phyloP scores from a whole-genome alignment of 2,329 filamentous ascomycete species.

The Sarocladiaceae sp. region DNA sequence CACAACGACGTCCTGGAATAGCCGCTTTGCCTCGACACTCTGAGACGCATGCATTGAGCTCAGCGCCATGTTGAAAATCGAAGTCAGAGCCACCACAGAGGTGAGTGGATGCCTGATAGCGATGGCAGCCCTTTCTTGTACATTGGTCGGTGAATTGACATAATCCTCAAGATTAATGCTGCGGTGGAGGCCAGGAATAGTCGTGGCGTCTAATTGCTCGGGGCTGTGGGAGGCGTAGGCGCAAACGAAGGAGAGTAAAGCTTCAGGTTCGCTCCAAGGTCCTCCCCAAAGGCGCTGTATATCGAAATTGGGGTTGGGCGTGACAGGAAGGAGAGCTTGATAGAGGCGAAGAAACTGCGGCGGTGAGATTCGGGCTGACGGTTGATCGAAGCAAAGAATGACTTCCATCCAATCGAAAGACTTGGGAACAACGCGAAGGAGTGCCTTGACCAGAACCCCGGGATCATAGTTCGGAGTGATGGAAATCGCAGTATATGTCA shows the following conservation, averaged over 20 bases:
- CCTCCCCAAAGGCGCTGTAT: constrained; percentile 90
- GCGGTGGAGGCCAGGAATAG: constrained; percentile 75
- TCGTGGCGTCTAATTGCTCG: constrained; percentile 75
- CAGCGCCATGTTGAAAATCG: constrained; percentile 62
- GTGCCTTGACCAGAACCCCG: constrained; percentile 53
- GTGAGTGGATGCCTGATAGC: constrained; percentile 84
- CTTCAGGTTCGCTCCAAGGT: constrained; percentile 78
- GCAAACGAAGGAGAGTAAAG: constrained; percentile 89
- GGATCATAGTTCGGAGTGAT: constrained; percentile 51
- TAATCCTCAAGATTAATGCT: constrained; percentile 67
- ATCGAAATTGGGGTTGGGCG: constrained; percentile 62
- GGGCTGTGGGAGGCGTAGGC: constrained; percentile 76
- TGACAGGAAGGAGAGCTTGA: constrained; percentile 70
- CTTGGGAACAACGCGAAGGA: constrained; percentile 58
- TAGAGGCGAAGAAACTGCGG: constrained; percentile 80
- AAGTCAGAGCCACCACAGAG: constrained; percentile 76
- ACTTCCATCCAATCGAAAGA: constrained; percentile 69
- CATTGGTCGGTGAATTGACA: constrained; percentile 41
- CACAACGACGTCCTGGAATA: constrained; percentile 64
- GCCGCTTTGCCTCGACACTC: constrained; percentile 57
- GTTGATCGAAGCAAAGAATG: constrained; percentile 75
- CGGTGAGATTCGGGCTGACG: constrained; percentile 69
- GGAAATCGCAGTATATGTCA: constrained; percentile 64
- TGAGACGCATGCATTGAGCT: constrained; percentile 58
- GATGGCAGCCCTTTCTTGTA: constrained; percentile 48